Evolutionary conservation across 257 asterid species (phyloP).

Genomic region (Perilla frutescens): DNA sequence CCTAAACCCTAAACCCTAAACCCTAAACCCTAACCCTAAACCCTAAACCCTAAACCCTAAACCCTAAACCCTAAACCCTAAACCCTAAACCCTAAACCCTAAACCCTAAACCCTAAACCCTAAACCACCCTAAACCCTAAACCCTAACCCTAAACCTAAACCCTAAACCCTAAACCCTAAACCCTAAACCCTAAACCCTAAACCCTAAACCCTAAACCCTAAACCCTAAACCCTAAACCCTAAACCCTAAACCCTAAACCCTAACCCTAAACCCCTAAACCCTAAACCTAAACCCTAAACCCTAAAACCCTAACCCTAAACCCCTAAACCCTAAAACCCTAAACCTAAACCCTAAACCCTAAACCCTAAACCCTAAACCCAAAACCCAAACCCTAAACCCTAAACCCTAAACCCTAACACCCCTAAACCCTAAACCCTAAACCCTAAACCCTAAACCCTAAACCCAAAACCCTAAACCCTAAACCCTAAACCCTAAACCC

Average conservation of each 20-base stretch:
- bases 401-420: conserved; percentile 31
- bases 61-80: conserved; percentile 39
- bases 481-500: conserved; percentile 35
- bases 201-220: conserved; percentile 32
- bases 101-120: conserved; percentile 16
- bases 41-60: conserved; percentile 27
- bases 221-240: conserved; percentile 24
- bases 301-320: conserved; percentile 35
- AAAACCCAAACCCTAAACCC: conserved; percentile 17
- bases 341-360: conserved; percentile 21
- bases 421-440: conserved; percentile 29
- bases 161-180: conserved; percentile 35
- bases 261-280: conserved; percentile 26
- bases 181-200: conserved; percentile 25
- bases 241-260: conserved; percentile 32
- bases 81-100: conserved; percentile 28
- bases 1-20: not conserved
- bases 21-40: conserved; percentile 33
- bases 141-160: conserved; percentile 33
- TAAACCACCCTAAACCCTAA: conserved; percentile 28
- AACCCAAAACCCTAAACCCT: conserved; percentile 27
- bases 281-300: conserved; percentile 31
- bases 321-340: conserved; percentile 32
- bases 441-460: conserved; percentile 30
- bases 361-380: conserved; percentile 23